phyloP scores from a whole-genome alignment of 768 basidiomycete genomes.

The Boletus subparvulus region DNA sequence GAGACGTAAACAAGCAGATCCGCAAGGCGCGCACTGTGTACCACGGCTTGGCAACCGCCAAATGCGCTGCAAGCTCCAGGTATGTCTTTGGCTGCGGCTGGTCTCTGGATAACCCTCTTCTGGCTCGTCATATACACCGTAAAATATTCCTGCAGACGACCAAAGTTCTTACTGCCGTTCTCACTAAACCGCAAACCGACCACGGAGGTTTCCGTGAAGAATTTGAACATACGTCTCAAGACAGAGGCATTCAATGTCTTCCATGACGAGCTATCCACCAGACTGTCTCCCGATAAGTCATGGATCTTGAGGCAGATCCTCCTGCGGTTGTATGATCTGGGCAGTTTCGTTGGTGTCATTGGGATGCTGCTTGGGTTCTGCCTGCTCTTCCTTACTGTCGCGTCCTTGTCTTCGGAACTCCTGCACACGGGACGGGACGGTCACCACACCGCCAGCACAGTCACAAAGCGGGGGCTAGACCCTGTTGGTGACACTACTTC shows the following conservation, averaged over 20 bases:
- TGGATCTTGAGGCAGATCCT: constrained; percentile 29
- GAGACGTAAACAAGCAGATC: not conserved
- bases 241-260: constrained; percentile 49
- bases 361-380: constrained; percentile 48
- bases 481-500: not conserved
- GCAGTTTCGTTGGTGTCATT: constrained; percentile 42
- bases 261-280: constrained; percentile 45
- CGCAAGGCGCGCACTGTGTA: not conserved
- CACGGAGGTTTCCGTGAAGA: constrained; percentile 25
- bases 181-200: constrained; percentile 20
- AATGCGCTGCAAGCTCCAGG: constrained; percentile 1
- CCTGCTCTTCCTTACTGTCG: constrained; percentile 39
- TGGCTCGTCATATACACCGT: constrained; percentile 28
- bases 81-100: constrained; percentile 21
- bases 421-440: not conserved
- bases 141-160: constrained; percentile 21
- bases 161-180: constrained; percentile 20
- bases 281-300: constrained; percentile 35
- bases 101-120: constrained; percentile 23
- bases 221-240: constrained; percentile 39
- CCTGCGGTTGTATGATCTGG: constrained; percentile 48
- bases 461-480: constrained; percentile 18
- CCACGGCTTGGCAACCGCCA: not conserved
- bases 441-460: constrained; percentile 3
- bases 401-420: constrained; percentile 19